Evolutionary conservation across 2,329 filamentous ascomycete species (phyloP).

Genomic region (Cadophora sp.): DNA sequence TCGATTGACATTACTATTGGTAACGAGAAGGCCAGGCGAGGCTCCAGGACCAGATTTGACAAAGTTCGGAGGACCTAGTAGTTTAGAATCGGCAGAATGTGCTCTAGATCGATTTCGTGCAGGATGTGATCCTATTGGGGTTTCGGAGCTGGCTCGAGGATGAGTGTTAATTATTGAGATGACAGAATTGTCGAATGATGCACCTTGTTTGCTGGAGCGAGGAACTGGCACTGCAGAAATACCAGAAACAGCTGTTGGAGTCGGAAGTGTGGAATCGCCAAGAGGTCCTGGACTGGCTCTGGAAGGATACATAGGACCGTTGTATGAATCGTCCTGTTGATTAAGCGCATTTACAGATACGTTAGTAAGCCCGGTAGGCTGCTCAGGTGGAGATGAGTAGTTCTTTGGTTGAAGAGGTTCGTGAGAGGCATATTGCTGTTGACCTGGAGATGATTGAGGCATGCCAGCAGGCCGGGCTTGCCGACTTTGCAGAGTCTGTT

Average conservation of each 20-base stretch:
- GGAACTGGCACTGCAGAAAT: not conserved
- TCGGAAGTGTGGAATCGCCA: not conserved
- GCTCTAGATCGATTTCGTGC: not conserved
- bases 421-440: not conserved
- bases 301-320: not conserved
- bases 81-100: not conserved
- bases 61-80: not conserved
- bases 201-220: not conserved
- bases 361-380: not conserved
- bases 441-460: not conserved
- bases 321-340: not conserved
- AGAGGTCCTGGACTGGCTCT: not conserved
- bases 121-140: not conserved
- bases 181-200: too few species aligned
- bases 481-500: not conserved
- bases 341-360: too few species aligned
- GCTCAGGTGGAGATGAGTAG: not conserved
- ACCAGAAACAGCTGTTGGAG: not conserved
- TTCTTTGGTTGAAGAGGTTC: not conserved
- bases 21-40: not conserved
- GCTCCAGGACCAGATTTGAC: not conserved
- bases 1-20: not conserved
- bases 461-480: not conserved
- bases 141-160: not conserved
- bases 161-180: too few species aligned